Conservation (phyloP, 1,139 yeast genomes). For the Scheffersomyces segobiensis region DNA sequence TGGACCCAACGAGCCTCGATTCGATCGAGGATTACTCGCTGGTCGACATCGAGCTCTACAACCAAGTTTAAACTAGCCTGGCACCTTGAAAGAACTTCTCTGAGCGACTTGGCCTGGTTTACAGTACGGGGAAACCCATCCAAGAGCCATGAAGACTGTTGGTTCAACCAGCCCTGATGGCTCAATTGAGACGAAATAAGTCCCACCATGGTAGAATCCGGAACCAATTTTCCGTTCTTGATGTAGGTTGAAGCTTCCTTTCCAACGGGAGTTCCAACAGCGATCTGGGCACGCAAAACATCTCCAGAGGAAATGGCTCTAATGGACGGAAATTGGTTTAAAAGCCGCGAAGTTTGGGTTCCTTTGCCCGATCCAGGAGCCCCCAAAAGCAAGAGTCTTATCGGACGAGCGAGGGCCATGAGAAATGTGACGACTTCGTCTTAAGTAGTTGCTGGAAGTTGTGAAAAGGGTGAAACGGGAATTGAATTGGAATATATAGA, state of each 20-base stretch:
- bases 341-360: slow-evolving; percentile 71
- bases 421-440: neutral
- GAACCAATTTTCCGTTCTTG: slow-evolving; percentile 64
- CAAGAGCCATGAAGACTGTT: slow-evolving; percentile 62
- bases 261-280: slow-evolving; percentile 58
- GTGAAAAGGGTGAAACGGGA: neutral
- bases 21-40: slow-evolving; percentile 71
- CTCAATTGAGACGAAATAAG: slow-evolving; percentile 55
- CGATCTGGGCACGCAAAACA: slow-evolving; percentile 67
- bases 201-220: slow-evolving; percentile 66
- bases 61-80: slow-evolving; percentile 62
- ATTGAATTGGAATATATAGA: neutral
- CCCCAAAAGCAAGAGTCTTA: slow-evolving; percentile 73
- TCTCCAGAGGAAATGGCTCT: slow-evolving; percentile 81
- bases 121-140: slow-evolving; percentile 92
- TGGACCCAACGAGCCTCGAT: slow-evolving; percentile 89
- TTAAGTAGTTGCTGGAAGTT: neutral
- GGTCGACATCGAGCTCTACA: slow-evolving; percentile 83
- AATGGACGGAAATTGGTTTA: slow-evolving; percentile 51
- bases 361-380: slow-evolving; percentile 98
- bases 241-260: slow-evolving; percentile 56
- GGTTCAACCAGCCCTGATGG: slow-evolving; percentile 45
- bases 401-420: slow-evolving; percentile 31
- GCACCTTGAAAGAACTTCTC: slow-evolving; percentile 39
- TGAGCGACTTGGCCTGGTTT: slow-evolving; percentile 66